Evolutionary conservation across 2,329 filamentous ascomycete species (phyloP), one percentile per base, ranked within the genome.

Genomic region (Fusarium duplospermum): DNA sequence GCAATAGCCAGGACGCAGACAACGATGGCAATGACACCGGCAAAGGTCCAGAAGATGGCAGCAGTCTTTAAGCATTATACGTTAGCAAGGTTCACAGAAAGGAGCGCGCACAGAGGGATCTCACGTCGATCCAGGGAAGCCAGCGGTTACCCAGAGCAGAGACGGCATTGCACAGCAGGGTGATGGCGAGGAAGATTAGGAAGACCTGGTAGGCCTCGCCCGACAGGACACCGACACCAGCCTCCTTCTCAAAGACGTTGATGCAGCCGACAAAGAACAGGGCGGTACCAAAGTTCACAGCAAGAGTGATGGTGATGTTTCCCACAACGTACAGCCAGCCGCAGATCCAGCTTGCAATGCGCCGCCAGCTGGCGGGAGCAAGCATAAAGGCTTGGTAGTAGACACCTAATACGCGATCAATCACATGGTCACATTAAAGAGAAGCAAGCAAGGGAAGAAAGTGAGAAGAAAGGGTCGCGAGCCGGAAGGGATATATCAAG

Each of bases 311-410:
- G 74, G 92, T 94, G 81, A 94, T 92, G 83, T 95, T 95, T 67
- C 93, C 93, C 61, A 94, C 90, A 20, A 94, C 89, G 80, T 93
- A 95, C 24, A 92, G 86, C 93, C 93, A 95, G 69, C 93, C 93
- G 74, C 91, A 93, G 70, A 93, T 89, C 89, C 91, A 94, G 35
- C 91, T 91, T 18, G 91, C 86, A 18, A 93, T 83, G 47, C 87
- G 89, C 62, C 92, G 90, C 83, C 89, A 92, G 18, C 81, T 82
- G 29, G 87, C 81, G 20, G 91, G 87, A 0, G 92, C 88, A 16
- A 95, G 88, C 90, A 94, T 93, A 79, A 93, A 94, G 7, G 92
- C 91, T 84, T 94, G 92, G 81, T 94, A 94, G 84, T 95, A 94
- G 63, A 94, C 92, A 65, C 84, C 84, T 84, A 72, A 66, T 50